Percentiles rank a stretch among this genome's conserved stretches.
Conservation (phyloP, 192 early-diverging fungal genomes). For the Coemansia sp. region DNA sequence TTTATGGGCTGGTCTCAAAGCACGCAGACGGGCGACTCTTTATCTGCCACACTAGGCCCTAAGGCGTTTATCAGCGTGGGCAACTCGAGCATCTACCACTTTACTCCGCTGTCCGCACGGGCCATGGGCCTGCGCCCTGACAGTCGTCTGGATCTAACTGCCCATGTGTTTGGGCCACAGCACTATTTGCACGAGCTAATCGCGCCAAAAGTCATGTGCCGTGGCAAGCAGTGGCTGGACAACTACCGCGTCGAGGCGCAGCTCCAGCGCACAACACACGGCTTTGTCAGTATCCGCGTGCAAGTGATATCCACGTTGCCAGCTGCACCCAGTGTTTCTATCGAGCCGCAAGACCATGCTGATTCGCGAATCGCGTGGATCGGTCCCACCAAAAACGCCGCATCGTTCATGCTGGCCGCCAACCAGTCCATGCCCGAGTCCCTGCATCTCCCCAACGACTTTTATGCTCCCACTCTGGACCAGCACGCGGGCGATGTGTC, state of each 20-base stretch:
- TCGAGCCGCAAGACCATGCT: constrained; percentile 24
- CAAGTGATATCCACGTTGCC: constrained; percentile 38
- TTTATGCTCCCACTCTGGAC: not conserved
- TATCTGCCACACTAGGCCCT: constrained; percentile 1
- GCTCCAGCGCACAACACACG: constrained; percentile 32
- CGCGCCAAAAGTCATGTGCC: constrained; percentile 15
- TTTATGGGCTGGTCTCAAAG: constrained; percentile 17
- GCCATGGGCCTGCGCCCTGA: constrained; percentile 5
- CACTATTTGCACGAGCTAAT: constrained; percentile 21
- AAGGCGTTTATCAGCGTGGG: constrained; percentile 32
- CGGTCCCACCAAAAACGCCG: constrained; percentile 12
- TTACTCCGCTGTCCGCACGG: constrained; percentile 12
- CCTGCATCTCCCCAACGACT: constrained; percentile 16
- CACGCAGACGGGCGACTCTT: not conserved
- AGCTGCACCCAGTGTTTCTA: constrained; percentile 18
- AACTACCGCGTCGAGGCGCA: constrained; percentile 35
- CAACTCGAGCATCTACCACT: constrained; percentile 42
- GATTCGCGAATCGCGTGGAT: constrained; percentile 41
- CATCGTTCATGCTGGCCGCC: constrained; percentile 10
- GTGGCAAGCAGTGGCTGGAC: constrained; percentile 31
- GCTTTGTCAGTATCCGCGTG: constrained; percentile 19
- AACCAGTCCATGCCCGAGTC: constrained; percentile 2
- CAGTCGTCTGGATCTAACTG: constrained; percentile 19
- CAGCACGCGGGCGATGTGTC: constrained; percentile 10
- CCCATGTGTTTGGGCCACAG: constrained; percentile 5